phyloP scores from a whole-genome alignment of 768 basidiomycete genomes.

The Suillus subalutaceus region DNA sequence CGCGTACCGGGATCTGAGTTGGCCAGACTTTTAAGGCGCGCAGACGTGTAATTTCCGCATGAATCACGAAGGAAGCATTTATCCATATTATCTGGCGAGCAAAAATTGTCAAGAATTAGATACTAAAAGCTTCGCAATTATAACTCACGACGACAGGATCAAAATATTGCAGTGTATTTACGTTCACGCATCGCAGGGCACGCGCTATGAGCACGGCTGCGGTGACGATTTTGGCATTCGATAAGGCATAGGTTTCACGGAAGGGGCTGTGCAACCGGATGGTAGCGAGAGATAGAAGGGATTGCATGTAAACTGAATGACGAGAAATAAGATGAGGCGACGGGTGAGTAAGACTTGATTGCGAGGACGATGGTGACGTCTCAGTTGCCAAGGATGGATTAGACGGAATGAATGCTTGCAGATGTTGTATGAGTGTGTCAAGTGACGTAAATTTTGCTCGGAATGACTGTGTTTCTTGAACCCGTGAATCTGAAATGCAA shows the following conservation, averaged over 20 bases:
- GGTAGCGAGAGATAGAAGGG: constrained; percentile 24
- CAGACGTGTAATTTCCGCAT: constrained; percentile 25
- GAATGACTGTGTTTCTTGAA: constrained; percentile 41
- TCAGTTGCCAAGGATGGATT: not conserved
- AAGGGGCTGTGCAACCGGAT: constrained; percentile 27
- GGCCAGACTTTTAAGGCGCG: constrained; percentile 15
- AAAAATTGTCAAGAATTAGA: constrained; percentile 6
- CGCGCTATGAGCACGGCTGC: constrained; percentile 19
- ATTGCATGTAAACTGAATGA: not conserved
- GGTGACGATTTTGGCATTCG: constrained; percentile 20
- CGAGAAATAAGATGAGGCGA: not conserved
- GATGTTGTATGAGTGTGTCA: constrained; percentile 47
- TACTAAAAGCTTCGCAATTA: constrained; percentile 3
- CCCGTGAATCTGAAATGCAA: not conserved
- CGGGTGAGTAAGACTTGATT: not conserved
- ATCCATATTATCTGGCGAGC: constrained; percentile 27
- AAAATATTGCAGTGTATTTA: not conserved
- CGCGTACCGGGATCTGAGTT: not conserved
- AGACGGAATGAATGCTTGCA: constrained; percentile 27
- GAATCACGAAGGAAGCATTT: constrained; percentile 20
- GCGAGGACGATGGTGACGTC: not conserved
- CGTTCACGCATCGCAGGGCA: constrained; percentile 18
- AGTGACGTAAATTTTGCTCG: constrained; percentile 47
- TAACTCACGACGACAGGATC: constrained; percentile 17
- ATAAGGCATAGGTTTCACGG: constrained; percentile 15